Conservation (phyloP, 192 early-diverging fungal genomes). For the Irineochytrium annulatum region DNA sequence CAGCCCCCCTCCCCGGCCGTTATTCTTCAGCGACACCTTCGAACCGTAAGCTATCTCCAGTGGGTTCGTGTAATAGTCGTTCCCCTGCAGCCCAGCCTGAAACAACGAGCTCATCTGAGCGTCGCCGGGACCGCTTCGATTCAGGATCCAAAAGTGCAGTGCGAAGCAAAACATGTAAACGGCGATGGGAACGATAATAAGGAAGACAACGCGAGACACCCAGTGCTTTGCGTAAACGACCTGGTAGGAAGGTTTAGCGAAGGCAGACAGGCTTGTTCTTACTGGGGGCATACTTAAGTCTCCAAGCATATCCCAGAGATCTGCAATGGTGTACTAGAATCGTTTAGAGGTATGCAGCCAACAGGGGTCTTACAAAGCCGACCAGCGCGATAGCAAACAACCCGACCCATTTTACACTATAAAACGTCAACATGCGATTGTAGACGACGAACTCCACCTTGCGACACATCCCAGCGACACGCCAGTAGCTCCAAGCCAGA, state of each 20-base stretch:
- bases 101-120: constrained; percentile 93
- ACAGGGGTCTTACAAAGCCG: constrained; percentile 50
- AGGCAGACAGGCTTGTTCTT: not conserved
- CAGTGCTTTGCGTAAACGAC: constrained; percentile 72
- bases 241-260: constrained; percentile 18
- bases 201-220: constrained; percentile 68
- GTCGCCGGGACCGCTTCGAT: constrained; percentile 78
- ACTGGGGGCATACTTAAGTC: constrained; percentile 44
- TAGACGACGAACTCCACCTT: constrained; percentile 42
- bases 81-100: constrained; percentile 83
- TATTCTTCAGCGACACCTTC: constrained; percentile 79
- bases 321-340: constrained; percentile 72
- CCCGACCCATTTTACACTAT: constrained; percentile 94
- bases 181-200: constrained; percentile 76
- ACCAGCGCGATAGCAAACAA: constrained; percentile 86
- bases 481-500: constrained; percentile 84
- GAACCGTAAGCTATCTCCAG: constrained; percentile 89
- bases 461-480: constrained; percentile 75
- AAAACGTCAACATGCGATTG: not conserved
- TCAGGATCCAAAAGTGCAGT: constrained; percentile 84
- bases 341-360: not conserved
- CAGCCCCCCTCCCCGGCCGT: constrained; percentile 77
- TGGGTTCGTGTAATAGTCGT: constrained; percentile 73
- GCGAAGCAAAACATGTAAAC: constrained; percentile 83
- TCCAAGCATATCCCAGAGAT: constrained; percentile 85